Percentiles rank a stretch among this genome's conserved stretches.
phyloP scores from a whole-genome alignment of 2,329 filamentous ascomycete genomes.

The Trichophyton mentagrophytes region DNA sequence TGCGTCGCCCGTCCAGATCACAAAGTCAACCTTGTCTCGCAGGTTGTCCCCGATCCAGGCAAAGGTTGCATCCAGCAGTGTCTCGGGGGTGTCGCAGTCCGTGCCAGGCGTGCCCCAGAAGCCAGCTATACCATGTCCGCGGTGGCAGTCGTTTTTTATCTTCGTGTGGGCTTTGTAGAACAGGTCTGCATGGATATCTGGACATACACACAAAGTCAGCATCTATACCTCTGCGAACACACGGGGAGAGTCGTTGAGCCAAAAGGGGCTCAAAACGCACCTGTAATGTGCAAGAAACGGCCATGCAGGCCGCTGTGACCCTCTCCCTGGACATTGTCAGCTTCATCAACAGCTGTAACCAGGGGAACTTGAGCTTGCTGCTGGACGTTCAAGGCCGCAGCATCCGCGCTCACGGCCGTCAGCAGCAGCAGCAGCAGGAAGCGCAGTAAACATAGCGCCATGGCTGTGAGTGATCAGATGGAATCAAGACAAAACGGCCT shows the following conservation, averaged over 20 bases:
- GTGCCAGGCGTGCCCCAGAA: slow-evolving; percentile 73
- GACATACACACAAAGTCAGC: background rate
- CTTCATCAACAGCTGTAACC: background rate
- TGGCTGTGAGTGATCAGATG: background rate
- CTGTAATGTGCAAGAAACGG: slow-evolving; percentile 78
- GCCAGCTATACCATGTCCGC: slow-evolving; percentile 62
- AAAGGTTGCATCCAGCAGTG: slow-evolving; percentile 77
- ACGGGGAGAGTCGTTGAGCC: background rate
- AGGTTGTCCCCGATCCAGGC: slow-evolving; percentile 72
- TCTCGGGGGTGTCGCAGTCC: slow-evolving; percentile 72
- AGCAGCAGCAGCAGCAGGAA: background rate
- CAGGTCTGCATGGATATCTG: slow-evolving; percentile 84
- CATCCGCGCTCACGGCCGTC: background rate
- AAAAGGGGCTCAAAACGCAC: slow-evolving; percentile 32
- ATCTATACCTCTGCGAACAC: slow-evolving; percentile 6
- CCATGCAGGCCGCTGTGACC: slow-evolving; percentile 42
- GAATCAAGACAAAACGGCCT: background rate
- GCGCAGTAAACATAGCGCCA: background rate
- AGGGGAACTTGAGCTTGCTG: slow-evolving; percentile 7
- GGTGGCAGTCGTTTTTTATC: slow-evolving; percentile 64
- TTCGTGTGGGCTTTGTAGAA: slow-evolving; percentile 72
- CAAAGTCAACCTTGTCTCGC: slow-evolving; percentile 70
- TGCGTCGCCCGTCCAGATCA: slow-evolving; percentile 86
- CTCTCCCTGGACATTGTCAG: background rate
- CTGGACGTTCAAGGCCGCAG: background rate